These are phyloP conservation scores for Acanthamoeba comandoni DNA, from an alignment of 208 protist genomes.

Conservation along the genomic window DNA sequence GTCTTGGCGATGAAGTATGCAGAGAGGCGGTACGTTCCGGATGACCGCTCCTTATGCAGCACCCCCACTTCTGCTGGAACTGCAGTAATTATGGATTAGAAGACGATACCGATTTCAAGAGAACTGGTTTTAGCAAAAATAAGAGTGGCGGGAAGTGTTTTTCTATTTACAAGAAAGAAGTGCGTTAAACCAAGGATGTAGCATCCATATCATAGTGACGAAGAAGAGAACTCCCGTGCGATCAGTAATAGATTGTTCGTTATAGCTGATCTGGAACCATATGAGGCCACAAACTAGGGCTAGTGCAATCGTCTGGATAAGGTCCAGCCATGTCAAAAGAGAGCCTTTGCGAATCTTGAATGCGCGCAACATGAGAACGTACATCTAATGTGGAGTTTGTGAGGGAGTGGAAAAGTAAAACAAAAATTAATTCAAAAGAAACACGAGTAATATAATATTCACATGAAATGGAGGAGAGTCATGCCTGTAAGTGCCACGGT, in stretches of 20 bases:
- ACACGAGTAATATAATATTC: too few species aligned
- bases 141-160: not conserved
- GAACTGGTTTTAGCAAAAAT: not conserved
- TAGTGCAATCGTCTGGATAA: not conserved
- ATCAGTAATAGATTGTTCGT: not conserved
- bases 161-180: too few species aligned
- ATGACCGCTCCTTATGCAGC: constrained; percentile 13
- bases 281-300: not conserved
- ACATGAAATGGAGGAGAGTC: too few species aligned
- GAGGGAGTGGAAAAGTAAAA: not conserved
- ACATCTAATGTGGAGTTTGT: constrained; percentile 8
- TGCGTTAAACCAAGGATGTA: not conserved
- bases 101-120: not conserved
- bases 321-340: constrained; percentile 2
- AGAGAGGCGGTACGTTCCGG: constrained; percentile 17
- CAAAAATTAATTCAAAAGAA: not conserved
- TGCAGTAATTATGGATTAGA: not conserved
- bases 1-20: constrained; percentile 58
- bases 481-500: too few species aligned
- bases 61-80: constrained; percentile 5
- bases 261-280: not conserved
- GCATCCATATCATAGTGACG: not conserved
- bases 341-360: constrained; percentile 69
- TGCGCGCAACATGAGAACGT: constrained; percentile 53
- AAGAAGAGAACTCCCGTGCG: constrained; percentile 58